A percentile compares a stretch with the other conserved stretches of the same genome.
Evolutionary conservation across 1,284 basidiomycete genomes (phyloP).

Genomic region (Amylostereum chailletii): DNA sequence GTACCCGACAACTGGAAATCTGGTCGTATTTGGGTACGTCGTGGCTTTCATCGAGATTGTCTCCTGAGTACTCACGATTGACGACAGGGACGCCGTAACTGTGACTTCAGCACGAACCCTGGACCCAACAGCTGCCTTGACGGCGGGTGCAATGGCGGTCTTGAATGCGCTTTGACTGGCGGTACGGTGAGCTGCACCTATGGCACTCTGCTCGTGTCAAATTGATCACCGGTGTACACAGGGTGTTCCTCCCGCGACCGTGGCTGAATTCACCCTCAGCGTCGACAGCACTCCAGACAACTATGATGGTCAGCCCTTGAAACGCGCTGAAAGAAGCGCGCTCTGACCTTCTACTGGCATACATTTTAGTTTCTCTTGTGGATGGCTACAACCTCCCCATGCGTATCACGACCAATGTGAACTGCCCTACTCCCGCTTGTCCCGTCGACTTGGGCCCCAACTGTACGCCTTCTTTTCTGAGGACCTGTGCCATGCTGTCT

Average conservation of each 20-base stretch:
- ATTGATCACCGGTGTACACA: constrained; percentile 3
- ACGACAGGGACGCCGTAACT: constrained; percentile 31
- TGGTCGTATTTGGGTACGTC: constrained; percentile 17
- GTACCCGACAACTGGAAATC: constrained; percentile 20
- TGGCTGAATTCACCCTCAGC: constrained; percentile 36
- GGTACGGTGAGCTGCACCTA: constrained; percentile 28
- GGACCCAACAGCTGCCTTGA: constrained; percentile 34
- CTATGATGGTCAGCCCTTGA: constrained; percentile 27
- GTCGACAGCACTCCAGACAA: constrained; percentile 23
- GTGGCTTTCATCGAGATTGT: not conserved
- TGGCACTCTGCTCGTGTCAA: not conserved
- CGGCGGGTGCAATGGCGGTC: constrained; percentile 40
- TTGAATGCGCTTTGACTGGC: constrained; percentile 29
- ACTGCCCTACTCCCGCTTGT: constrained; percentile 24
- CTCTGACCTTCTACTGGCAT: not conserved
- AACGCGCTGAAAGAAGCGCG: not conserved
- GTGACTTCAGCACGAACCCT: constrained; percentile 33
- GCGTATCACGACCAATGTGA: constrained; percentile 19
- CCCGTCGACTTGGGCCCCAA: constrained; percentile 21
- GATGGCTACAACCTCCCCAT: constrained; percentile 30
- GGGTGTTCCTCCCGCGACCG: constrained; percentile 35
- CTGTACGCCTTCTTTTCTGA: constrained; percentile 10
- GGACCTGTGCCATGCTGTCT: not conserved
- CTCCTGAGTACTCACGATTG: not conserved
- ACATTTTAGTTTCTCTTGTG: constrained; percentile 15